Base-by-base conservation (phyloP, 768 basidiomycete species). In the Amanita muscaria region DNA sequence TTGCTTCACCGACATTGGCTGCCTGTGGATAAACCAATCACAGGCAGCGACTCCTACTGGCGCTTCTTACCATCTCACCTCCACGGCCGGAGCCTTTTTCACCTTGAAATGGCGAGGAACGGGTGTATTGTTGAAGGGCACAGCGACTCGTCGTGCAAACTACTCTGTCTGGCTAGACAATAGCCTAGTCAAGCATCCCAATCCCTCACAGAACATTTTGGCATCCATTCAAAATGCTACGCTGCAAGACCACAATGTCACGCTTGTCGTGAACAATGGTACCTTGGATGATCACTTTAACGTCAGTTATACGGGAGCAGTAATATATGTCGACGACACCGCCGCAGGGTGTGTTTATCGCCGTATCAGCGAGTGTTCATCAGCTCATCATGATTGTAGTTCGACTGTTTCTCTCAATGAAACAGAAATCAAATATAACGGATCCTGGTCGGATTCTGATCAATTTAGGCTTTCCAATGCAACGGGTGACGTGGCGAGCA, bases 41-140 rank as follows among this genome's bases (percentile, higher is more conserved):
- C 44, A 51, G 24, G 47, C 60, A 10, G 76, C 74, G 42, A 59
- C 64, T 32, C 80, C 77, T 11, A 65, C 62, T 31, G 83, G 83
- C 9, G 68, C 67, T 5, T 81, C 74, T 49, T 66, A 63, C 21
- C 85, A 88, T 54, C 64, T 76, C 46, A 87, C 85, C n/a, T 69
- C 73, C 7, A 64, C 57, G 46, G 56, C 83, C 53, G 75, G 75
- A 11, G 79, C 84, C 8, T 67, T 69, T 9, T 50, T 87, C 8
- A 60, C 68, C 36, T 53, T 88, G 38, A 56, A 56, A 36, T 88
- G 80, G 80, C 73, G 64, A 47, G 85, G 85, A 35, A 84, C 76
- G 19, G 80, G 74, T 19, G 76, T 86, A 29, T 64, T 74, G 49
- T 65, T 87, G 22, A 53, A 68, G 23, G 85, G 85, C 24, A 72